Percentiles rank a stretch among this genome's conserved stretches.
These are phyloP conservation scores for Saccharomyces mikatae DNA, from an alignment of 805 yeast genomes.

Conservation along the genomic window DNA sequence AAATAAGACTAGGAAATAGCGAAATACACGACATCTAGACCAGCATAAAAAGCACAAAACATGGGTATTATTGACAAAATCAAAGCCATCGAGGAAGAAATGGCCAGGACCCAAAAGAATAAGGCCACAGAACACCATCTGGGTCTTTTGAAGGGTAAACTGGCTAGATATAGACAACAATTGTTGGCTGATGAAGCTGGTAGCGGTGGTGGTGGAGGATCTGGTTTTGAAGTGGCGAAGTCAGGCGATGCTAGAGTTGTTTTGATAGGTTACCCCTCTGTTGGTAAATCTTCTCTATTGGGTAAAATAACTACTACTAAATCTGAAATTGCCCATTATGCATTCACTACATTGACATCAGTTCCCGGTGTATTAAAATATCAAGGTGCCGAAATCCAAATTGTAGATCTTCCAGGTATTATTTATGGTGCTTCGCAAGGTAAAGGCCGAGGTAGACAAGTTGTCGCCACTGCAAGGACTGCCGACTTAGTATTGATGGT, in stretches of 20 bases:
- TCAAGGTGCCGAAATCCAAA: slow-evolving; percentile 94
- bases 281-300: slow-evolving; percentile 87
- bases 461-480: slow-evolving; percentile 91
- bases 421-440: slow-evolving; percentile 96
- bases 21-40: neutral
- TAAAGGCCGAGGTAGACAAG: slow-evolving; percentile 96
- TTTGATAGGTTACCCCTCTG: slow-evolving; percentile 94
- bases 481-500: slow-evolving; percentile 91
- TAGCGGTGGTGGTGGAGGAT: slow-evolving; percentile 65
- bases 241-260: slow-evolving; percentile 96
- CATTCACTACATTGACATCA: slow-evolving; percentile 91
- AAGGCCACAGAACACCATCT: slow-evolving; percentile 97
- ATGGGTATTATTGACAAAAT: slow-evolving; percentile 56
- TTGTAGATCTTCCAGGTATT: slow-evolving; percentile 96
- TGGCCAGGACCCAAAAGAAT: slow-evolving; percentile 91
- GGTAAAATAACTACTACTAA: slow-evolving; percentile 87
- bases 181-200: slow-evolving; percentile 80
- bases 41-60: slow-evolving; percentile 1
- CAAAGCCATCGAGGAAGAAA: slow-evolving; percentile 83
- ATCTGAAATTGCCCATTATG: slow-evolving; percentile 90
- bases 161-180: slow-evolving; percentile 88
- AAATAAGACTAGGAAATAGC: neutral
- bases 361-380: slow-evolving; percentile 94
- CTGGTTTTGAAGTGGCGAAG: slow-evolving; percentile 89
- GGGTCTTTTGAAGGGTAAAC: slow-evolving; percentile 87